Conservation (phyloP, 208 protist species). For the Wallacemonas collosoma region DNA sequence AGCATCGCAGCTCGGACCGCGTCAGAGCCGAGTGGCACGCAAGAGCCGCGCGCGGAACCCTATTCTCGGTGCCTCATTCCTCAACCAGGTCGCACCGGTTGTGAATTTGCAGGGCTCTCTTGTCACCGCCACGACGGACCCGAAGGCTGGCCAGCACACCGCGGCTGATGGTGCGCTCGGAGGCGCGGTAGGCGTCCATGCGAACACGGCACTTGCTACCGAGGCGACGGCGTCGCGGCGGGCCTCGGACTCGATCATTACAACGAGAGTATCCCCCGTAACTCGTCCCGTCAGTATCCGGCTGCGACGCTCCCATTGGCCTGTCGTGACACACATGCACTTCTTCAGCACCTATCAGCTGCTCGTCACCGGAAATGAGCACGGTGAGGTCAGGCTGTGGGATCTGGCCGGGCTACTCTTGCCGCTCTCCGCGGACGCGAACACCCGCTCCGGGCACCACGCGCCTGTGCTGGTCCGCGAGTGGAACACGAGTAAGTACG, state of each 20-base stretch:
- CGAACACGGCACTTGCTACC: not conserved
- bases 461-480: constrained; percentile 30
- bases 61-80: not conserved
- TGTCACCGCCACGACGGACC: too few species aligned
- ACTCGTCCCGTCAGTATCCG: not conserved
- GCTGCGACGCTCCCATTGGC: not conserved
- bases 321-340: constrained; percentile 34
- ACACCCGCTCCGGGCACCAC: not conserved
- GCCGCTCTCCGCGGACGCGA: not conserved
- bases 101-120: too few species aligned
- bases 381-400: constrained; percentile 37
- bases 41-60: not conserved
- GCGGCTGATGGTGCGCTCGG: too few species aligned
- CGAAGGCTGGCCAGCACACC: too few species aligned
- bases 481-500: constrained; percentile 34
- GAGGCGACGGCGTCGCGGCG: not conserved
- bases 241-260: not conserved
- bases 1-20: not conserved
- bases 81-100: not conserved
- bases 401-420: constrained; percentile 27
- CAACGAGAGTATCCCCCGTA: not conserved
- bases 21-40: not conserved
- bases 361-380: constrained; percentile 36
- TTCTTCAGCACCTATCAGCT: constrained; percentile 23
- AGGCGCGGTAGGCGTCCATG: too few species aligned